Conservation (phyloP, 768 basidiomycete species). For the Psilocybe azurescens region DNA sequence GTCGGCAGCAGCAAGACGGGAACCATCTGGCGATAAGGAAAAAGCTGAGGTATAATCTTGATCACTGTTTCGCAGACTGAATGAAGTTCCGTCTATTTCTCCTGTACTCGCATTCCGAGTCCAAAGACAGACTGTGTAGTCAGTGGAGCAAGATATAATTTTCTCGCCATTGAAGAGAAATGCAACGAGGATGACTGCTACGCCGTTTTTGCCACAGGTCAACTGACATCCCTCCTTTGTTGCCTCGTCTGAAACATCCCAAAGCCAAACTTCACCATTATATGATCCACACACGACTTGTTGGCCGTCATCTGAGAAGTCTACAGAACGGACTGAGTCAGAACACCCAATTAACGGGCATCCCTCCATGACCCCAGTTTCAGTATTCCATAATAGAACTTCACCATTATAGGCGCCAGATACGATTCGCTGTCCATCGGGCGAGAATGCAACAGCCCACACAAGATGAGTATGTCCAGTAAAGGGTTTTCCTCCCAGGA, state of each 20-base stretch:
- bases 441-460: not conserved
- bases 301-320: no score
- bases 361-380: not conserved
- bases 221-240: slow-evolving; percentile 14
- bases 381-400: slow-evolving; percentile 1
- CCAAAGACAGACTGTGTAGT: not conserved
- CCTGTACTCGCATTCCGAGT: not conserved
- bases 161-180: not conserved
- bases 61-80: no score
- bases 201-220: not conserved
- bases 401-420: slow-evolving; percentile 1
- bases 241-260: not conserved
- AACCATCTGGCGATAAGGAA: no score
- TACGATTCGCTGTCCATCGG: not conserved
- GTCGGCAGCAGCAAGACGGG: no score
- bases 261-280: slow-evolving; percentile 2
- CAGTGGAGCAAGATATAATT: not conserved
- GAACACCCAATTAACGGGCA: not conserved
- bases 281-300: no score
- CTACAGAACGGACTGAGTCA: not conserved
- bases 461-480: not conserved
- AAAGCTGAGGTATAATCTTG: no score
- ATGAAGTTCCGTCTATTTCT: not conserved
- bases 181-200: not conserved
- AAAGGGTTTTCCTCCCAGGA: not conserved